phyloP scores from a whole-genome alignment of 2,329 filamentous ascomycete genomes.

The Periconia sp. region DNA sequence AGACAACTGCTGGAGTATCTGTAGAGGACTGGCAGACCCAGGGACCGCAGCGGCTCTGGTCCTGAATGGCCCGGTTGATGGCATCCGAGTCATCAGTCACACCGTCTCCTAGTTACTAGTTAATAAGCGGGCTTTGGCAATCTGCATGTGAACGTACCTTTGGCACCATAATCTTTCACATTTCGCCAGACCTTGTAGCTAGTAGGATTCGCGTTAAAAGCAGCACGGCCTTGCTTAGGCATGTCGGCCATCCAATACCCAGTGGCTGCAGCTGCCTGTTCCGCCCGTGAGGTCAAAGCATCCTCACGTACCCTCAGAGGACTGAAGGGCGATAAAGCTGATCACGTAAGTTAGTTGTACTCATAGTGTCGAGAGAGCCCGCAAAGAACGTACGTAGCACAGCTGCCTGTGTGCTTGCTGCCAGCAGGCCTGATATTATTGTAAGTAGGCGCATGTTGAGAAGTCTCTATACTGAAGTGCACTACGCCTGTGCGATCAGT shows the following conservation, averaged over 20 bases:
- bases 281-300: no score
- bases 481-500: slow-evolving; percentile 1
- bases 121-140: slow-evolving; percentile 6
- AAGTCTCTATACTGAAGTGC: slow-evolving; percentile 4
- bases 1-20: slow-evolving; percentile 61
- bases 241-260: slow-evolving; percentile 53
- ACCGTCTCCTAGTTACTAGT: slow-evolving; percentile 39
- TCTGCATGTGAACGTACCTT: slow-evolving; percentile 31
- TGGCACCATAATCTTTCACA: slow-evolving; percentile 53
- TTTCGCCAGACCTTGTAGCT: slow-evolving; percentile 53
- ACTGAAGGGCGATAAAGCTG: no score
- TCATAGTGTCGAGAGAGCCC: background rate
- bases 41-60: slow-evolving; percentile 52
- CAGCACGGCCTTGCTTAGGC: slow-evolving; percentile 49
- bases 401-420: slow-evolving; percentile 28
- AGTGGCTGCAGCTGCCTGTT: no score
- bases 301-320: no score
- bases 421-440: slow-evolving; percentile 37
- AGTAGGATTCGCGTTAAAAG: slow-evolving; percentile 46
- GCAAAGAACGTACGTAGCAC: slow-evolving; percentile 19
- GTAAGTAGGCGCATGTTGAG: slow-evolving; percentile 30
- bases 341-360: no score
- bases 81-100: slow-evolving; percentile 59
- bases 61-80: slow-evolving; percentile 57
- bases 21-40: slow-evolving; percentile 55